Base-by-base conservation (phyloP, 2,329 filamentous ascomycete species). In the Arachnomyces sp. region DNA sequence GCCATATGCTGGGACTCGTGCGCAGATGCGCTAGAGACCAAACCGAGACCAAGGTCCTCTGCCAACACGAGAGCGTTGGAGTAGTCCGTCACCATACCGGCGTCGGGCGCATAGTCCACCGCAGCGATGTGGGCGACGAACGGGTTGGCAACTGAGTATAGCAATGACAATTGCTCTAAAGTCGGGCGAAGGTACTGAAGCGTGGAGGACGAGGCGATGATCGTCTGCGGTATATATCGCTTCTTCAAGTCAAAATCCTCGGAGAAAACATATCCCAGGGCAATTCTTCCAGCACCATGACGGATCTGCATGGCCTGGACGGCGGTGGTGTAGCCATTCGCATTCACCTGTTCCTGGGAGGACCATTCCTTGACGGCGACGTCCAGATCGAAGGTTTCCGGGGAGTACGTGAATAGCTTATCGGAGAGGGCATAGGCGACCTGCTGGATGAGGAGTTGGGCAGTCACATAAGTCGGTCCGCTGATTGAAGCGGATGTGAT, bases 1-100 rank as follows among this genome's bases (percentile, higher is more conserved):
- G 88, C 77, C 83, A 94, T 94, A 67, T 98, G 92, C 72, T 98
- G 92, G 36, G 84, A 76, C 69, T 98, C 92, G 52, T 93, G 89
- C 20, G 84, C 80, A 20, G 88, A 94, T 39, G 79, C 79, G 60
- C 87, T 94, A 48, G 84, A 77, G 34, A 98, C 78, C 31, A 98
- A 73, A 34, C 82, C 89, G 18, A 96, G 72, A 12, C 92, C 90
- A 11, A 96, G 76, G 51, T 96, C 92, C 62, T 96, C 92, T 7
- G 87, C 84, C 36, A 90, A 68, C 48, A 81, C 77, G 55, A 96
- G 72, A 3, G 86, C 82, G 31, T 80, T 78, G 45, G 81, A 79
- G 64, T 98, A 98, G 63, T 96, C 89, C 44, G 87, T 78, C 31
- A 94, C 83, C 20, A 98, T 73, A 6, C 83, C 84, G 6, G 77